These are phyloP conservation scores for Cercospora zeae-maydis DNA, from an alignment of 2,329 filamentous ascomycete species.

Conservation along the genomic window DNA sequence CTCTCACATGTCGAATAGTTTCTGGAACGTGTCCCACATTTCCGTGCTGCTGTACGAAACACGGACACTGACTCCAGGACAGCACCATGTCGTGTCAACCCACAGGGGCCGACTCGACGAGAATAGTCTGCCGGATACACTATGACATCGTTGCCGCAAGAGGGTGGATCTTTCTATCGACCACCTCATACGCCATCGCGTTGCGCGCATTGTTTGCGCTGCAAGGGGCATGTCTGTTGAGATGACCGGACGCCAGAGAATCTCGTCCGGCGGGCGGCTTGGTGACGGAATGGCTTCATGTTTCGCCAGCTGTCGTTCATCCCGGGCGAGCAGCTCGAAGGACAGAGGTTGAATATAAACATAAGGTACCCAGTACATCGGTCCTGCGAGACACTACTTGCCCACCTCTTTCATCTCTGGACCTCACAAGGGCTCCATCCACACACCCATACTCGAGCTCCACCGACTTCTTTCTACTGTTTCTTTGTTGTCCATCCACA, in stretches of 20 bases:
- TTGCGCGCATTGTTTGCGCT: conserved; percentile 4
- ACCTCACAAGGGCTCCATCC: conserved; percentile 6
- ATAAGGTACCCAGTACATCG: conserved; percentile 9
- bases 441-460: conserved; percentile 4
- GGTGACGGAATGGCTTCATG: conserved; percentile 1
- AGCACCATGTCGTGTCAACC: conserved; percentile 19
- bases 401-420: conserved; percentile 1
- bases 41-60: background rate
- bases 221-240: conserved; percentile 8
- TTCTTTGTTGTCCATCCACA: background rate
- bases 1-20: background rate
- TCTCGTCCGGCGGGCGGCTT: conserved; percentile 6
- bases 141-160: conserved; percentile 26
- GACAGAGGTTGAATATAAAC: conserved; percentile 13
- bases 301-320: conserved; percentile 1
- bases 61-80: background rate
- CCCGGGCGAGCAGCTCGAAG: conserved; percentile 2
- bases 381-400: background rate
- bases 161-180: conserved; percentile 17
- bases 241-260: conserved; percentile 7
- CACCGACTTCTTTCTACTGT: background rate
- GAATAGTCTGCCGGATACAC: conserved; percentile 18
- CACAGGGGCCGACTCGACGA: conserved; percentile 15
- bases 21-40: conserved; percentile 13
- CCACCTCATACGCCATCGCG: conserved; percentile 3